phyloP scores from a whole-genome alignment of 148 eudicot genomes.

The Heliamphora exappendiculata region DNA sequence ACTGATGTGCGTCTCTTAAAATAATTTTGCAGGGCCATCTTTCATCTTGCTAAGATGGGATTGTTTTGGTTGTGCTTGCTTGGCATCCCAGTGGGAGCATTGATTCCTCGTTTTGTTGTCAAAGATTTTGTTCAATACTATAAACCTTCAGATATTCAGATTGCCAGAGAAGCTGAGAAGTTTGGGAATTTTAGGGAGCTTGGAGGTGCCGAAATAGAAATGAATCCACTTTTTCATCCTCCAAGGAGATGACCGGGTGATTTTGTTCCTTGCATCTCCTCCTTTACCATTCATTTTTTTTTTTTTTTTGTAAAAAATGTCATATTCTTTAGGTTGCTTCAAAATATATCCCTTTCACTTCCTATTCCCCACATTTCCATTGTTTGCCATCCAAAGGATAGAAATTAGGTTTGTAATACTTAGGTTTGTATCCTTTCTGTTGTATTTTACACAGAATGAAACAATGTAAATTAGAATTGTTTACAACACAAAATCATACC shows the following conservation, averaged over 20 bases:
- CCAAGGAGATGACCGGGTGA: constrained; percentile 29
- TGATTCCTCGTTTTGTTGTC: constrained; percentile 72
- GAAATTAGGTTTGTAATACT: constrained; percentile 11
- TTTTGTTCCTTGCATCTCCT: background rate
- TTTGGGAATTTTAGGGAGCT: constrained; percentile 36
- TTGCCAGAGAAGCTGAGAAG: constrained; percentile 90
- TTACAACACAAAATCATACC: background rate
- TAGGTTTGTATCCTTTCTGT: constrained; percentile 14
- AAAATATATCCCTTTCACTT: background rate
- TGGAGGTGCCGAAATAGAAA: constrained; percentile 47
- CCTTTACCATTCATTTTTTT: constrained; percentile 5
- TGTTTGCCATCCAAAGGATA: constrained; percentile 57
- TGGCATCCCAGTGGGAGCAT: constrained; percentile 43
- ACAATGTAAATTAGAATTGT: constrained; percentile 12
- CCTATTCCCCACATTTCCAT: constrained; percentile 19
- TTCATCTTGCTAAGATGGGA: constrained; percentile 35
- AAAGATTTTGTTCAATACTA: constrained; percentile 41
- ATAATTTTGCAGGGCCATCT: constrained; percentile 66
- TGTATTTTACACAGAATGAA: constrained; percentile 1
- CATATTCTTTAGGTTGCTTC: constrained; percentile 20
- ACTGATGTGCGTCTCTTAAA: background rate
- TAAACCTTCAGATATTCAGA: constrained; percentile 62
- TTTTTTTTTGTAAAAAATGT: constrained; percentile 15
- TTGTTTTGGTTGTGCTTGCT: constrained; percentile 73
- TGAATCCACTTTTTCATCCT: constrained; percentile 44